Conservation (phyloP, 1,139 yeast species). For the Pichia terricola region DNA sequence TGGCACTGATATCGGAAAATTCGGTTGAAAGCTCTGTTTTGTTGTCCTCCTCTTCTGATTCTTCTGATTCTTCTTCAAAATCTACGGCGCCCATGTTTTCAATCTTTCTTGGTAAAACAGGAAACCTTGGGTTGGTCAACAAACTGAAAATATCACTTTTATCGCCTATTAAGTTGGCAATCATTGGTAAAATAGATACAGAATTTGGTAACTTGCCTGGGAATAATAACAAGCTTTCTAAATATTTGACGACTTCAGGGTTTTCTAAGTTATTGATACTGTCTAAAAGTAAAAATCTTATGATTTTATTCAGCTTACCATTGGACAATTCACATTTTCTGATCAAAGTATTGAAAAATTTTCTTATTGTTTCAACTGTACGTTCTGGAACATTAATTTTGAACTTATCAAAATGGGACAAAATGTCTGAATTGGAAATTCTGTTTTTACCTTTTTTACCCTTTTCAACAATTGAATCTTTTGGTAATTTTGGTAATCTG, state of each 20-base stretch:
- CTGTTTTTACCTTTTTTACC: slow-evolving; percentile 24
- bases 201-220: slow-evolving; percentile 39
- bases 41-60: slow-evolving; percentile 3
- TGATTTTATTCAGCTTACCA: slow-evolving; percentile 52
- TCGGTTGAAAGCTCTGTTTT: not conserved
- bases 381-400: slow-evolving; percentile 30
- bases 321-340: slow-evolving; percentile 47
- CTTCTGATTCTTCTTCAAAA: slow-evolving; percentile 6
- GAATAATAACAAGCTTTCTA: slow-evolving; percentile 46
- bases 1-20: no score
- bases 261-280: slow-evolving; percentile 18
- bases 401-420: slow-evolving; percentile 60
- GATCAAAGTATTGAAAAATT: slow-evolving; percentile 42
- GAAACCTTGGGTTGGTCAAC: slow-evolving; percentile 70
- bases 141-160: slow-evolving; percentile 37
- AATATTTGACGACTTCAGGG: slow-evolving; percentile 28
- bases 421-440: slow-evolving; percentile 55
- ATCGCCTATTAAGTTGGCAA: slow-evolving; percentile 35
- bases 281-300: slow-evolving; percentile 31
- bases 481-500: slow-evolving; percentile 19
- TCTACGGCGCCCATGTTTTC: not conserved
- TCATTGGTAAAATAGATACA: slow-evolving; percentile 52
- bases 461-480: slow-evolving; percentile 9
- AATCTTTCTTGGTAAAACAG: slow-evolving; percentile 31
- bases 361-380: slow-evolving; percentile 33